These are phyloP conservation scores for Hypsizygus marmoreus DNA, from an alignment of 768 basidiomycete species.

Conservation along the genomic window DNA sequence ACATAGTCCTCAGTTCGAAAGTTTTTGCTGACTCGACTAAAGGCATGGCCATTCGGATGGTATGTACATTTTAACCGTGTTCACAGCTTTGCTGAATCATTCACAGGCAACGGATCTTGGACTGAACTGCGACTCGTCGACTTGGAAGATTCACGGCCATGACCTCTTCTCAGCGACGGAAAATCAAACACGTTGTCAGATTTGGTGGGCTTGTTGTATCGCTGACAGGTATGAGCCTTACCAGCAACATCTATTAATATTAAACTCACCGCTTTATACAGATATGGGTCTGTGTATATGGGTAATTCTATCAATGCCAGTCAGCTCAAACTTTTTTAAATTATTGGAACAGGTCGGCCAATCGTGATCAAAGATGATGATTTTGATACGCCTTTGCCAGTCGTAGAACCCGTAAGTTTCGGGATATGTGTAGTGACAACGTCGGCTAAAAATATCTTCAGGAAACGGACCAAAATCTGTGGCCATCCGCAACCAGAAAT, in stretches of 20 bases:
- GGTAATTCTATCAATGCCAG: slow-evolving; percentile 37
- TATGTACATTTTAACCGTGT: slow-evolving; percentile 23
- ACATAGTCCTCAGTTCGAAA: slow-evolving; percentile 6
- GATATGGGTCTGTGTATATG: slow-evolving; percentile 76
- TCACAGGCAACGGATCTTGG: slow-evolving; percentile 77
- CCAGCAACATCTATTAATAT: background rate
- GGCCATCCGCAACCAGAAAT: slow-evolving; percentile 48
- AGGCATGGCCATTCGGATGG: slow-evolving; percentile 80
- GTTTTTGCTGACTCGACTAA: slow-evolving; percentile 1
- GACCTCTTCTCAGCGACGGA: slow-evolving; percentile 66
- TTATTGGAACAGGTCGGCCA: slow-evolving; percentile 55
- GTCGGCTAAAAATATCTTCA: too few species aligned
- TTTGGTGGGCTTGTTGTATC: slow-evolving; percentile 79
- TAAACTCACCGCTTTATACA: slow-evolving; percentile 22
- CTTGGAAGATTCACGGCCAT: slow-evolving; percentile 67
- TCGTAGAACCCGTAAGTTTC: slow-evolving; percentile 49
- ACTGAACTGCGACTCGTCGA: slow-evolving; percentile 74
- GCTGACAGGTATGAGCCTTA: slow-evolving; percentile 59
- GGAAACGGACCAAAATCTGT: slow-evolving; percentile 59
- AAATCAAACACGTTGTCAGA: slow-evolving; percentile 69
- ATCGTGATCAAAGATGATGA: slow-evolving; percentile 68
- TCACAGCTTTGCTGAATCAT: slow-evolving; percentile 2
- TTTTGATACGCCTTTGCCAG: slow-evolving; percentile 67
- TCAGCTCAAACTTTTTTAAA: slow-evolving; percentile 7
- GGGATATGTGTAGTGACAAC: too few species aligned